A percentile compares a stretch with the other conserved stretches of the same genome.
Evolutionary conservation across 371 early-diverging fungal genomes (phyloP).

Genomic region (Mortierella sp.): DNA sequence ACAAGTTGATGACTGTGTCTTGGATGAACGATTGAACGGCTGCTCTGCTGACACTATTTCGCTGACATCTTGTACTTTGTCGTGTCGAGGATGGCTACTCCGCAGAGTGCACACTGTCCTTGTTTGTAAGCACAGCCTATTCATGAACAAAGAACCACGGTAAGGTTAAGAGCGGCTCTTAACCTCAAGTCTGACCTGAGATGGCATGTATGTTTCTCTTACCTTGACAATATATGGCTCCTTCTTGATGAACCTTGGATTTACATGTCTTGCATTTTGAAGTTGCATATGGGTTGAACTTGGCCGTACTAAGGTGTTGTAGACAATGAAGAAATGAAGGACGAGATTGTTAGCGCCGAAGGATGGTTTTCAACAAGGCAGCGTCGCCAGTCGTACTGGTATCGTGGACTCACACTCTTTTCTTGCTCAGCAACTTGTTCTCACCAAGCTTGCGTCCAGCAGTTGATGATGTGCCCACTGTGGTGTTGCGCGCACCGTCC

Average conservation of each 20-base stretch:
- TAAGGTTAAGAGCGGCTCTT: too few relatives aligned
- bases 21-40: too few relatives aligned
- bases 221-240: constrained; percentile 54
- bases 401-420: constrained; percentile 52
- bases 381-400: too few relatives aligned
- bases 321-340: neutral
- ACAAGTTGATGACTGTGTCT: too few relatives aligned
- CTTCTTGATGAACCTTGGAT: constrained; percentile 45
- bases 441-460: constrained; percentile 49
- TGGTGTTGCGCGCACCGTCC: constrained; percentile 52
- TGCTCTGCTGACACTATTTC: constrained; percentile 17
- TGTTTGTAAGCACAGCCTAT: constrained; percentile 49
- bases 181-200: too few relatives aligned
- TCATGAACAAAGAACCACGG: neutral
- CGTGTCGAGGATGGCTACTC: constrained; percentile 45
- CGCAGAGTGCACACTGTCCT: constrained; percentile 53
- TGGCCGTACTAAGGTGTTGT: constrained; percentile 40
- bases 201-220: neutral
- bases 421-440: constrained; percentile 53
- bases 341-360: neutral
- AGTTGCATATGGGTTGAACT: constrained; percentile 51
- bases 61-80: constrained; percentile 54
- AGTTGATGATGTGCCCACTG: constrained; percentile 37
- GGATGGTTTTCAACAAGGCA: too few relatives aligned
- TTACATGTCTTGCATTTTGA: constrained; percentile 55